Evolutionary conservation across 2,329 filamentous ascomycete species (phyloP), one percentile per base, ranked within the genome.

Genomic region (Fusarium fujikuroi): DNA sequence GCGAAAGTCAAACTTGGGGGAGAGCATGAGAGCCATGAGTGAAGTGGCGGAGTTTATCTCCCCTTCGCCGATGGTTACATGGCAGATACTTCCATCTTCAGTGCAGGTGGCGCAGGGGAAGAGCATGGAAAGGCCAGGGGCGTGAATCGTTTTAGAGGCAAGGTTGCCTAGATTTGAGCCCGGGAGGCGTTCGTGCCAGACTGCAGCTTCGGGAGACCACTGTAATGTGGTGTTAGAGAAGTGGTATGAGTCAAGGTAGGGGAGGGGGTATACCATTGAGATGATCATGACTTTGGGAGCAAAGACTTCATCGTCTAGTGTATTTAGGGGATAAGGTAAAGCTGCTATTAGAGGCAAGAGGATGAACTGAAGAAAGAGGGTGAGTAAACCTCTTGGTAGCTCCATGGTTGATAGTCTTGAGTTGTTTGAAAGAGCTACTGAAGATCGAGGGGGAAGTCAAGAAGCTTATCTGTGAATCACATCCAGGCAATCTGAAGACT

Each of bases 1-100:
- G 3, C 83, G 86, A 18, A 95, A 85, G 80, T 94, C 86, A 79
- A 95, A 93, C 16, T 83, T 77, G 3, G 84, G 79, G 1, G 89
- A 92, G 19, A 91, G 85, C n/a, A 88, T 83, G 15, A 94, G 84
- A 1, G 92, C 88, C 52, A 87, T 87, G 68, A 93, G 86, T 0
- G 91, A 91, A 11, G 87, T 82, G 0, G 93, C 93, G 1, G 93
- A 92, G 78, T 95, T 95, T 83, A 95, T 93, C 81, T 94, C 92
- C 15, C 87, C 85, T 79, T 92, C 91, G 63, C 92, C 92, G 4
- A 90, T 89, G 14, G 90, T 89, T 50, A 93, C 75, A 77, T 94
- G 92, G 81, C 93, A 95, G 53, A 95, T 83, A 7, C 86, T 84
- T 36, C 87, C 84, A 73, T 90, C 82, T 16, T 82, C 81, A 0